phyloP scores from a whole-genome alignment of 345 rosid species.

The Raphanus sativus region DNA sequence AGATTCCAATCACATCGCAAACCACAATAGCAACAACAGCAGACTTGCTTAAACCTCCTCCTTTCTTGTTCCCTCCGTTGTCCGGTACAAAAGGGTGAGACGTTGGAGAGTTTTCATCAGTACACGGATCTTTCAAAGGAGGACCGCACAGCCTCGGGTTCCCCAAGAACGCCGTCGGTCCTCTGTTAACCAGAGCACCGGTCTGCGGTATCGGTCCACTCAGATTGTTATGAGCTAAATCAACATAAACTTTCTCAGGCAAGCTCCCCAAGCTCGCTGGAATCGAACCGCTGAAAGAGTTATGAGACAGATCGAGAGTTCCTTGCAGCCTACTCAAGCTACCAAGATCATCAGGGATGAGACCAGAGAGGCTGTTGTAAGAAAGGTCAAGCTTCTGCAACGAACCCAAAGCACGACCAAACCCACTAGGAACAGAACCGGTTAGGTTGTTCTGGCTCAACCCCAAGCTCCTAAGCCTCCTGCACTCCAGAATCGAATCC shows the following conservation, averaged over 20 bases:
- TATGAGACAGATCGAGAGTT: slow-evolving; percentile 91
- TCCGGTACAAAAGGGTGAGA: slow-evolving; percentile 65
- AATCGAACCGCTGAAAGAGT: slow-evolving; percentile 66
- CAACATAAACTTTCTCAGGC: slow-evolving; percentile 94
- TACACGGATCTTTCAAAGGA: slow-evolving; percentile 75
- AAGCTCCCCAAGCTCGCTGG: slow-evolving; percentile 82
- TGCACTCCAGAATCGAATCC: slow-evolving; percentile 59
- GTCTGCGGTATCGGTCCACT: slow-evolving; percentile 92
- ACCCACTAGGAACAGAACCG: slow-evolving; percentile 65
- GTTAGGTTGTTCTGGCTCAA: slow-evolving; percentile 76
- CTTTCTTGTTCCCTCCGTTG: slow-evolving; percentile 46
- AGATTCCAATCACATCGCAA: slow-evolving; percentile 83
- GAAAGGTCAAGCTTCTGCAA: slow-evolving; percentile 81
- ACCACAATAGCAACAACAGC: slow-evolving; percentile 66
- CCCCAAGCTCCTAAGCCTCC: slow-evolving; percentile 65
- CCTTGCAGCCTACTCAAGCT: slow-evolving; percentile 84
- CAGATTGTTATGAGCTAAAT: slow-evolving; percentile 74
- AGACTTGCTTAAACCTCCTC: slow-evolving; percentile 58
- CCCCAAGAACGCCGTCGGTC: slow-evolving; percentile 88
- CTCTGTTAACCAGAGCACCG: slow-evolving; percentile 85
- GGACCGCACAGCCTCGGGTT: slow-evolving; percentile 91
- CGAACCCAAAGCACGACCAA: slow-evolving; percentile 59
- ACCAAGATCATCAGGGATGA: slow-evolving; percentile 70
- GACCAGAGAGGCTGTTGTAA: slow-evolving; percentile 63
- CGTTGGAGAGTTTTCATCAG: slow-evolving; percentile 46